Evolutionary conservation across 805 yeast genomes (phyloP).

Genomic region (Monosporozyma yasuniensis): DNA sequence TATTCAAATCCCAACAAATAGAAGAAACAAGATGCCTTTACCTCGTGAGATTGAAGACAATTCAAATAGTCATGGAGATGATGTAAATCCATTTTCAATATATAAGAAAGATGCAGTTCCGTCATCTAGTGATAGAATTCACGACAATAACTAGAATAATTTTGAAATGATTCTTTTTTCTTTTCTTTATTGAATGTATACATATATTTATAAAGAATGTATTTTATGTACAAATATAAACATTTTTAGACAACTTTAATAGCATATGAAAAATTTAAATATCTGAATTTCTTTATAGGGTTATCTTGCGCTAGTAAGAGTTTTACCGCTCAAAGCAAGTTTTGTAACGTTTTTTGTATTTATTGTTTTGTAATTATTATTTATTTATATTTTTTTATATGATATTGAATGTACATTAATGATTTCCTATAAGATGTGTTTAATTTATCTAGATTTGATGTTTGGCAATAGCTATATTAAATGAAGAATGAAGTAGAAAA

Average conservation of each 20-base stretch:
- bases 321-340: too few relatives aligned
- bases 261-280: too few relatives aligned
- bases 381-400: not conserved
- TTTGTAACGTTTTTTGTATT: not conserved
- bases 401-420: not conserved
- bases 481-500: not conserved
- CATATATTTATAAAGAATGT: not conserved
- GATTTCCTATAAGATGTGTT: not conserved
- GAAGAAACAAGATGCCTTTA: conserved; percentile 1
- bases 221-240: not conserved
- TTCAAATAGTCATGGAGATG: conserved; percentile 2
- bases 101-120: conserved; percentile 35
- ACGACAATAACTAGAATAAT: conserved; percentile 11
- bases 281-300: too few relatives aligned
- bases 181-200: not conserved
- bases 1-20: not conserved
- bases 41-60: not conserved
- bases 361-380: not conserved
- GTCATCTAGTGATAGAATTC: conserved; percentile 29
- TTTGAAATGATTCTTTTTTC: not conserved
- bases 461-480: not conserved
- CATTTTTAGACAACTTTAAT: not conserved
- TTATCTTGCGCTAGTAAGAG: too few relatives aligned
- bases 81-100: conserved; percentile 31
- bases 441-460: not conserved